Evolutionary conservation across 371 early-diverging fungal genomes (phyloP), one percentile per base, ranked within the genome.

Genomic region (Funneliformis caledonium): DNA sequence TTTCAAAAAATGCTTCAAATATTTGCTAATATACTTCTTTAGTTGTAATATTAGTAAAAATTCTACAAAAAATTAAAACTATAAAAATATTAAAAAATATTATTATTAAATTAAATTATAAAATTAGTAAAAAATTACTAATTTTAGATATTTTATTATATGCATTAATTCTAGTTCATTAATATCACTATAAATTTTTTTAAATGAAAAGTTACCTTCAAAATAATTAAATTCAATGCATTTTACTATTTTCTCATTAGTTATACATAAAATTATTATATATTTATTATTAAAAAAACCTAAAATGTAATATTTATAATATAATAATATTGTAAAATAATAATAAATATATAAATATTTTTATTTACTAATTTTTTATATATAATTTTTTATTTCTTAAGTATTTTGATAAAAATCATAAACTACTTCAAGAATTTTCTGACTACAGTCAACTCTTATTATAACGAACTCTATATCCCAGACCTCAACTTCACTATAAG

Each of bases 31-130:
- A 67, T 37, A 43, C 67, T 11, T 37, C 37, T 67, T 26, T 37
- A 11, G 31, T 37, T 37, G 67, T 4, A 12, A 67, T 67, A 67
- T 67, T 67, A 42, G 65, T 67, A 67, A 67, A 67, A 67, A 67
- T 67, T 42, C 67, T 67, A 67, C 33, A 12, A 37, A 67, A 42
- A 0, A 37, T 67, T 16, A 67, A 31, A 16, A 37, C 67, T 67
- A 67, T 37, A 48, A 48, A 48, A 11, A 48, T n/a, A n/a, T n/a
- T n/a, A n/a, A 48, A 2, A 37, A 37, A 37, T 37, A n/a, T n/a
- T n/a, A n/a, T 37, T 1, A 37, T 37, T 37, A 37, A 37, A 37
- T 2, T 37, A 37, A 37, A 37, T 37, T 37, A 37, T 2, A 37
- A 60, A 60, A 60, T 14, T 11, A 60, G 14, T 14, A n/a, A 19